These are phyloP conservation scores for Ceraceosorus guamensis DNA, from an alignment of 1,284 basidiomycete genomes.

Conservation along the genomic window DNA sequence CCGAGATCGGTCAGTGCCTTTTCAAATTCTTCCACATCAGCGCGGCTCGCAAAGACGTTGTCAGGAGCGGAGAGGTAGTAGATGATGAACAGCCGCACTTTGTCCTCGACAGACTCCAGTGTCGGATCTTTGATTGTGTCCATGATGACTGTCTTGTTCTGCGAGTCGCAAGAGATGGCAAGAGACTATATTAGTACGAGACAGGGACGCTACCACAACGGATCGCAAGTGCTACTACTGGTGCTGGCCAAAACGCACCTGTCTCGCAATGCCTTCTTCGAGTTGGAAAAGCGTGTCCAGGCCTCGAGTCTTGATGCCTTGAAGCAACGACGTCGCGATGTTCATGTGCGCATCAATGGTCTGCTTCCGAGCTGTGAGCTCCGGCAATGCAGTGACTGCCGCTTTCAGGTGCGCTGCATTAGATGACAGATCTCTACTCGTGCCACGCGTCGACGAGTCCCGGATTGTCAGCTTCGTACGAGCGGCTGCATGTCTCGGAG, in stretches of 20 bases:
- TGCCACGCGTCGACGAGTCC: no score
- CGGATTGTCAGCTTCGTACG: background rate
- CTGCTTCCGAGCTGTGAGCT: slow-evolving; percentile 89
- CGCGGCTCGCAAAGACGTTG: slow-evolving; percentile 58
- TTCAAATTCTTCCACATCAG: slow-evolving; percentile 79
- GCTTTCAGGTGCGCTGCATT: slow-evolving; percentile 94
- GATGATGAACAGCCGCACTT: slow-evolving; percentile 84
- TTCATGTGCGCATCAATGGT: slow-evolving; percentile 99
- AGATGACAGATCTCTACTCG: slow-evolving; percentile 69
- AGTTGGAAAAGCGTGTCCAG: slow-evolving; percentile 93
- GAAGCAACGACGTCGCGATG: slow-evolving; percentile 89
- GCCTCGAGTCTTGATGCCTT: slow-evolving; percentile 90
- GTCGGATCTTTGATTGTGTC: slow-evolving; percentile 59
- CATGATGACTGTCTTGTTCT: slow-evolving; percentile 63
- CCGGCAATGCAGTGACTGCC: slow-evolving; percentile 95
- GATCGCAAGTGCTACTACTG: slow-evolving; percentile 53
- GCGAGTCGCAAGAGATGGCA: background rate
- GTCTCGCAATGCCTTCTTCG: slow-evolving; percentile 68
- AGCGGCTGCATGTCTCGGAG: no score
- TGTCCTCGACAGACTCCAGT: slow-evolving; percentile 56
- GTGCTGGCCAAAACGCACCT: background rate
- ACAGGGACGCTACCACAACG: no score
- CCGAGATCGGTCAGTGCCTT: slow-evolving; percentile 31
- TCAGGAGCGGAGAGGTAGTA: slow-evolving; percentile 85
- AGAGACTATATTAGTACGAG: background rate